Percentiles rank a stretch among this genome's conserved stretches.
Evolutionary conservation across 164 flowering plant genomes (phyloP).

Genomic region (Cinnamomum chago): DNA sequence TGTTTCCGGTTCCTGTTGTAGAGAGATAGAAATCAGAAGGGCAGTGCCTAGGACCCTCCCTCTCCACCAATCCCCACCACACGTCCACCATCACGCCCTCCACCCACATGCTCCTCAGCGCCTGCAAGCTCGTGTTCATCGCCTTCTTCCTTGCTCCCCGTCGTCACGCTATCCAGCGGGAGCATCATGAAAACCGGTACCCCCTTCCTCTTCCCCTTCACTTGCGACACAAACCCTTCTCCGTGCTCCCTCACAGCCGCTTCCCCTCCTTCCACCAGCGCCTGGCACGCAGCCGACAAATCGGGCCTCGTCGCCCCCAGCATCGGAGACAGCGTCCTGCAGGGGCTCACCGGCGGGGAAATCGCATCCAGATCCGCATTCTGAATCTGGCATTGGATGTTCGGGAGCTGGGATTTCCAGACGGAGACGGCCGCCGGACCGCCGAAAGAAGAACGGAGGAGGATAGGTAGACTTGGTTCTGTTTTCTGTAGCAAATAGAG

Average conservation of each 20-base stretch:
- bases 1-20: no score
- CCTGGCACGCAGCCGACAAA: conserved; percentile 68
- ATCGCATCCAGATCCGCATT: conserved; percentile 28
- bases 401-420: conserved; percentile 42
- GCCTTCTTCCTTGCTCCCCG: conserved; percentile 55
- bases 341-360: conserved; percentile 68
- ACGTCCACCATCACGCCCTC: conserved; percentile 81
- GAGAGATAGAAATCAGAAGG: no score
- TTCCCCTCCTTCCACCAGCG: conserved; percentile 21
- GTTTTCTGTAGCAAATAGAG: no score
- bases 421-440: conserved; percentile 28
- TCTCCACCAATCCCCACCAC: conserved; percentile 97
- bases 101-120: conserved; percentile 90
- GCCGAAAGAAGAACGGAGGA: neutral
- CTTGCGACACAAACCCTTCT: neutral
- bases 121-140: conserved; percentile 73
- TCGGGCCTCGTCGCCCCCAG: conserved; percentile 43
- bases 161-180: conserved; percentile 87
- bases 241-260: conserved; percentile 8
- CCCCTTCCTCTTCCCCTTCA: conserved; percentile 33
- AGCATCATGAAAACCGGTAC: conserved; percentile 96
- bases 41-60: conserved; percentile 53
- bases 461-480: no score
- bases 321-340: conserved; percentile 41
- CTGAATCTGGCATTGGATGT: conserved; percentile 34